These are phyloP conservation scores for Leptoxyphium fumago DNA, from an alignment of 2,329 filamentous ascomycete species.

Conservation along the genomic window DNA sequence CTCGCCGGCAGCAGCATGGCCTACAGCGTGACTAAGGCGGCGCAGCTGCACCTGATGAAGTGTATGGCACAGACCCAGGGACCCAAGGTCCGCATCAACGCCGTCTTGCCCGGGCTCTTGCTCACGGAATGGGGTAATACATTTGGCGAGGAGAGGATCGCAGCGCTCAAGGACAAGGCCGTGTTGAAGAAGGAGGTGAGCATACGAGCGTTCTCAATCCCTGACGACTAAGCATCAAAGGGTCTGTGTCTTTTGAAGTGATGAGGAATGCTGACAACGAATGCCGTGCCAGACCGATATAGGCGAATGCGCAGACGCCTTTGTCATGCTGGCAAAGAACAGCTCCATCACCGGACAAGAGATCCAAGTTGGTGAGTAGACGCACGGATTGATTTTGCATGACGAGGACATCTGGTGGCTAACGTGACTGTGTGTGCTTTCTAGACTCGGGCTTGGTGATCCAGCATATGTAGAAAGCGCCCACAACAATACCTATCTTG, in stretches of 20 bases:
- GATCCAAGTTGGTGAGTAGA: slow-evolving; percentile 26
- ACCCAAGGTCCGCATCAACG: slow-evolving; percentile 48
- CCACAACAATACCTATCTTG: neutral
- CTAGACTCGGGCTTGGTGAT: neutral
- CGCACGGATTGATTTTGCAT: too few species aligned
- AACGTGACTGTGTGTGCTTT: neutral
- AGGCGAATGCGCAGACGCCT: slow-evolving; percentile 41
- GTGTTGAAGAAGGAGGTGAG: slow-evolving; percentile 44
- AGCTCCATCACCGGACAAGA: slow-evolving; percentile 34
- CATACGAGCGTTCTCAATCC: neutral
- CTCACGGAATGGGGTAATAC: slow-evolving; percentile 49
- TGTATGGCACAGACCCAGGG: slow-evolving; percentile 48
- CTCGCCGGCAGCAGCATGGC: slow-evolving; percentile 46
- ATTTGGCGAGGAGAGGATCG: slow-evolving; percentile 38
- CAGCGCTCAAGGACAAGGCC: slow-evolving; percentile 39
- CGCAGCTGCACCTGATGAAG: slow-evolving; percentile 52
- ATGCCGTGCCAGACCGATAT: slow-evolving; percentile 27
- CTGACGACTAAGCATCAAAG: too few species aligned
- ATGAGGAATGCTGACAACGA: slow-evolving; percentile 1
- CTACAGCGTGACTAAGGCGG: slow-evolving; percentile 65
- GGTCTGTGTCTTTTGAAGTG: neutral
- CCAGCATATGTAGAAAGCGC: neutral
- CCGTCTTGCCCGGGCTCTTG: slow-evolving; percentile 48
- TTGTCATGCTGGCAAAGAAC: slow-evolving; percentile 39
- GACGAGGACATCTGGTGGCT: too few species aligned